A percentile compares a stretch with the other conserved stretches of the same genome.
phyloP scores from a whole-genome alignment of 2,329 filamentous ascomycete genomes.

The Stemphylium vesicarium region DNA sequence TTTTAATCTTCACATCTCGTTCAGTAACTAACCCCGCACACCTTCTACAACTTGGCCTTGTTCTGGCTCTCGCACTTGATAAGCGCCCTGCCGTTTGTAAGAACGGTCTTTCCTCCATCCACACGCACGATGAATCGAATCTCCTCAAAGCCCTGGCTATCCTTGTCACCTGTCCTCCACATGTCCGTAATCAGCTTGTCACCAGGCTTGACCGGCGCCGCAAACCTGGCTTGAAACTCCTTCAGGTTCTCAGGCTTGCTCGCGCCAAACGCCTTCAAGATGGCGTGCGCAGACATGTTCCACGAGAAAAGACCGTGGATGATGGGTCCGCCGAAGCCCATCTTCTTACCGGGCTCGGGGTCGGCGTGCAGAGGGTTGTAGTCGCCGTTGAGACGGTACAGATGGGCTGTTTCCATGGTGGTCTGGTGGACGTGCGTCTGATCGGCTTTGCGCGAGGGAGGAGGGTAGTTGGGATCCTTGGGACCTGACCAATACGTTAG shows the following conservation, averaged over 20 bases:
- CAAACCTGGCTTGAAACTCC: conserved; percentile 89
- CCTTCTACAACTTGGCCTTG: conserved; percentile 48
- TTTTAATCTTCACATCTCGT: too few species aligned
- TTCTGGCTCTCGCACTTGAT: conserved; percentile 67
- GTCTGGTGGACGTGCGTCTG: conserved; percentile 73
- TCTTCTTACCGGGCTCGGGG: conserved; percentile 81
- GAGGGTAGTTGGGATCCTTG: conserved; percentile 77
- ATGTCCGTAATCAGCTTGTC: conserved; percentile 82
- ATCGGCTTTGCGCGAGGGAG: conserved; percentile 76
- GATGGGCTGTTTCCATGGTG: conserved; percentile 69
- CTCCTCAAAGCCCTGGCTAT: conserved; percentile 75
- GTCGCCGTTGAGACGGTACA: conserved; percentile 78
- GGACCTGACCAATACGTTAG: conserved; percentile 55
- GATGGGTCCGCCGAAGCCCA: conserved; percentile 90
- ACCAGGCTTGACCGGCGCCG: conserved; percentile 80
- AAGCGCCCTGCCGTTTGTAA: conserved; percentile 85
- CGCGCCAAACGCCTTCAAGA: conserved; percentile 75
- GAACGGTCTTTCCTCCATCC: conserved; percentile 79
- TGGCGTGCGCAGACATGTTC: conserved; percentile 77
- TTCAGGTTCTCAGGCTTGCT: conserved; percentile 81
- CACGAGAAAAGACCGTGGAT: conserved; percentile 89
- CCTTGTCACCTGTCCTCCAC: conserved; percentile 75
- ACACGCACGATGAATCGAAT: conserved; percentile 80
- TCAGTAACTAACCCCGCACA: not conserved
- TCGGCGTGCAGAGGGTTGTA: conserved; percentile 93